Percentiles rank a stretch among this genome's conserved stretches.
Conservation (phyloP, 139 green algal genomes). For the Cymbomonas tetramitiformis region DNA sequence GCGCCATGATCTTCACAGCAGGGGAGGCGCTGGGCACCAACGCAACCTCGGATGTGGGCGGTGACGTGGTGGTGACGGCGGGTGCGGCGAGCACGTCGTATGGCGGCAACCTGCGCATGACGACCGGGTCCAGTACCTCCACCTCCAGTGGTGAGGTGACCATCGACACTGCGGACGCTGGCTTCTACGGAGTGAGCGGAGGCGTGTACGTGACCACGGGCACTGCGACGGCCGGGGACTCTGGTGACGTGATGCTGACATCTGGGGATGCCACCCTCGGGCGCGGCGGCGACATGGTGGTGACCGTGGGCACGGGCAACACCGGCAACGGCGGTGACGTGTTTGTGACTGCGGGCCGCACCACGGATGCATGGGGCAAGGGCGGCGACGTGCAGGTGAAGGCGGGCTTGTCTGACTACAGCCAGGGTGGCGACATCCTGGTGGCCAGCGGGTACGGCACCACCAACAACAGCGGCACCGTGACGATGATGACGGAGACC, state of each 20-base stretch:
- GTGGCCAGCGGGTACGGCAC: neutral
- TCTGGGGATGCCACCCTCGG: conserved; percentile 2
- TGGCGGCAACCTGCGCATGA: too few relatives aligned
- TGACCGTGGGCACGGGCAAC: neutral
- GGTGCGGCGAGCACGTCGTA: too few relatives aligned
- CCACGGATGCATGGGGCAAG: neutral
- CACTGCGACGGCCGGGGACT: conserved; percentile 2
- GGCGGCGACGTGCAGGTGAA: neutral
- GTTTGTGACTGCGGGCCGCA: neutral
- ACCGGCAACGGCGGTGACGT: conserved; percentile 6
- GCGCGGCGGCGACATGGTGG: conserved; percentile 6
- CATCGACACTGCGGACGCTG: too few relatives aligned
- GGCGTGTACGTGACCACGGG: too few relatives aligned
- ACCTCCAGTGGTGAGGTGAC: too few relatives aligned
- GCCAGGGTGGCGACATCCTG: neutral
- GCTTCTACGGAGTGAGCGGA: too few relatives aligned
- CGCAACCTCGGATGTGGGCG: too few relatives aligned
- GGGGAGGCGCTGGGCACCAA: too few relatives aligned
- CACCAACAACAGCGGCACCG: neutral
- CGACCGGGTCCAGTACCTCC: too few relatives aligned
- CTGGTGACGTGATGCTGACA: neutral
- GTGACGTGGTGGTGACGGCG: too few relatives aligned
- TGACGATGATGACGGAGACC: neutral
- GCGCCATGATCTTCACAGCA: too few relatives aligned
- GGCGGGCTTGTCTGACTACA: neutral